phyloP scores from a whole-genome alignment of 2,329 filamentous ascomycete species.

The Colletotrichum sp. region DNA sequence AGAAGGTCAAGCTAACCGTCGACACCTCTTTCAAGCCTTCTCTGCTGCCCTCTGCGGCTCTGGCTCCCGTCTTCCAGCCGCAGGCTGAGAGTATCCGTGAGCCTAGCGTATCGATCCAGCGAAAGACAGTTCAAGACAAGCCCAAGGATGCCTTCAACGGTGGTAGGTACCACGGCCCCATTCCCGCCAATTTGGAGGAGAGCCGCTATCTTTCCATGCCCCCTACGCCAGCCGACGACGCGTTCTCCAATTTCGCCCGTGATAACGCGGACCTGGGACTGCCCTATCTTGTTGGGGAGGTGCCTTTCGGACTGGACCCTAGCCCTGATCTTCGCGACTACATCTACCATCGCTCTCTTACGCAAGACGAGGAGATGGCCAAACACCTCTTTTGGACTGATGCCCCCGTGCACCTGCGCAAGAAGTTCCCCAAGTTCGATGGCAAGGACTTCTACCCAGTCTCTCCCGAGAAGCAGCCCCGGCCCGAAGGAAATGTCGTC shows the following conservation, averaged over 20 bases:
- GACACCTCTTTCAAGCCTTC: conserved; percentile 31
- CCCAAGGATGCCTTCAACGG: neutral
- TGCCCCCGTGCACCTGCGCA: conserved; percentile 52
- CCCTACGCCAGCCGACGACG: conserved; percentile 4
- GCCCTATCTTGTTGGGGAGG: conserved; percentile 62
- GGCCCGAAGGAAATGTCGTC: neutral
- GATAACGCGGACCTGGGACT: conserved; percentile 20
- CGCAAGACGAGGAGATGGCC: conserved; percentile 62
- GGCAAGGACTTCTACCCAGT: conserved; percentile 68
- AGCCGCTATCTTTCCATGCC: conserved; percentile 3
- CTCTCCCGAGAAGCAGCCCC: conserved; percentile 50
- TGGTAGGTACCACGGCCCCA: neutral
- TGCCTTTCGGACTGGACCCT: conserved; percentile 49
- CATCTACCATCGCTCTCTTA: conserved; percentile 61
- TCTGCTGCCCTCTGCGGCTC: conserved; percentile 49
- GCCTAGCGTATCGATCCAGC: neutral
- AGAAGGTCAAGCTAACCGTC: conserved; percentile 4
- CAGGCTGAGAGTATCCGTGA: conserved; percentile 25
- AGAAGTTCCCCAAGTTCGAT: conserved; percentile 66
- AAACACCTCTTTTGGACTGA: conserved; percentile 67
- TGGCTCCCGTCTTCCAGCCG: conserved; percentile 55
- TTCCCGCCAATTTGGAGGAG: conserved; percentile 6
- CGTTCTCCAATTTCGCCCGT: conserved; percentile 11
- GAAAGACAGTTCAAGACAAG: neutral
- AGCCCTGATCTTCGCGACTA: conserved; percentile 52